phyloP scores from a whole-genome alignment of 2,329 filamentous ascomycete genomes.

The Fusarium papillatum region DNA sequence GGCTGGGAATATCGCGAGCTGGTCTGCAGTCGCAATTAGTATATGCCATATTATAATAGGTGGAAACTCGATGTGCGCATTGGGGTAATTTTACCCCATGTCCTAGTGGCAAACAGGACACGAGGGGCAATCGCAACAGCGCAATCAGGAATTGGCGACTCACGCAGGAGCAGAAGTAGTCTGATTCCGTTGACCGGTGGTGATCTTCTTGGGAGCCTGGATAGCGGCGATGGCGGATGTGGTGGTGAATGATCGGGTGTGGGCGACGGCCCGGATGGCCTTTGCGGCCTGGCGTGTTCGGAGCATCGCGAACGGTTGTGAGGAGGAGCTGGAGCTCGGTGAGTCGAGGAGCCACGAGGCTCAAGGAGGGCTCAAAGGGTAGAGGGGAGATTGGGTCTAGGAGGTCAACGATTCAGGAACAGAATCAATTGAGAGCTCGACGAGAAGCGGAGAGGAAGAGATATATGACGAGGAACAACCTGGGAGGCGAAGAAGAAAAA shows the following conservation, averaged over 20 bases:
- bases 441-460: constrained; percentile 9
- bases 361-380: constrained; percentile 13
- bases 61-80: constrained; percentile 10
- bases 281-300: constrained; percentile 41
- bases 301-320: constrained; percentile 27
- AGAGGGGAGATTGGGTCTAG: constrained; percentile 12
- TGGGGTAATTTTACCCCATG: constrained; percentile 1
- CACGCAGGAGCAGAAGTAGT: constrained; percentile 61
- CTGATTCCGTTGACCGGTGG: constrained; percentile 18
- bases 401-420: constrained; percentile 12
- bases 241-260: constrained; percentile 56
- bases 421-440: constrained; percentile 33
- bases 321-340: constrained; percentile 18
- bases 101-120: constrained; percentile 10
- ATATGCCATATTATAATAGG: constrained; percentile 14
- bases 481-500: constrained; percentile 24
- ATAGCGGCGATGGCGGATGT: constrained; percentile 53
- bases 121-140: constrained; percentile 30
- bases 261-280: constrained; percentile 61
- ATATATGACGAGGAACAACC: constrained; percentile 15
- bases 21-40: constrained; percentile 47
- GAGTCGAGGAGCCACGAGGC: constrained; percentile 26
- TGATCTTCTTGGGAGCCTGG: constrained; percentile 40
- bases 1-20: constrained; percentile 71
- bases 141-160: constrained; percentile 47